Evolutionary conservation across 2,329 filamentous ascomycete genomes (phyloP).

Genomic region (Clarireedia paspali): DNA sequence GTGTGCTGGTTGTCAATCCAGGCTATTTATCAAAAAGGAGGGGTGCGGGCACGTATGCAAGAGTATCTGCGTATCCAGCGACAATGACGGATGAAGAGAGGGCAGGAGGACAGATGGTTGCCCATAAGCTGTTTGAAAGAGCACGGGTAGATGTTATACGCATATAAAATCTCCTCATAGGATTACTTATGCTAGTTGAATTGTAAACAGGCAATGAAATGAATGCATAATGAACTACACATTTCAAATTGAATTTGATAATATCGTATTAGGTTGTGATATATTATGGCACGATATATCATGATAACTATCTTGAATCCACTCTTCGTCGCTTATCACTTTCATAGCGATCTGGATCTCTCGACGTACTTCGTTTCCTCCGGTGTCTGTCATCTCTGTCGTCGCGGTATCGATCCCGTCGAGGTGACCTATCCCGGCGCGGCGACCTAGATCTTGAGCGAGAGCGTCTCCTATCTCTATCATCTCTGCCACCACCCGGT

Average conservation of each 20-base stretch:
- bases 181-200: neutral
- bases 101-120: constrained; percentile 48
- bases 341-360: constrained; percentile 45
- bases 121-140: constrained; percentile 73
- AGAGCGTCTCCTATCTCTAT: constrained; percentile 31
- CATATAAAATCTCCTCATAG: constrained; percentile 42
- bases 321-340: constrained; percentile 54
- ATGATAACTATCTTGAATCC: constrained; percentile 31
- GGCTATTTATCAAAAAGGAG: constrained; percentile 78
- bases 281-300: constrained; percentile 9
- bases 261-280: neutral
- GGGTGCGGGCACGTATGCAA: constrained; percentile 78
- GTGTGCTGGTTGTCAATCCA: constrained; percentile 84
- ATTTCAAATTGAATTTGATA: neutral
- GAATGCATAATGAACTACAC: constrained; percentile 8
- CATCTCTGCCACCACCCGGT: constrained; percentile 23
- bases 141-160: constrained; percentile 80
- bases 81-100: constrained; percentile 49
- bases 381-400: constrained; percentile 40
- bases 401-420: constrained; percentile 30
- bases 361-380: constrained; percentile 52
- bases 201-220: neutral
- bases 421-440: constrained; percentile 28
- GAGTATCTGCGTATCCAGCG: constrained; percentile 66
- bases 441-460: constrained; percentile 51